Percentiles rank a stretch among this genome's conserved stretches.
phyloP scores from a whole-genome alignment of 352 stramenopile genomes.

The Phytopythium cucurbitacearum region DNA sequence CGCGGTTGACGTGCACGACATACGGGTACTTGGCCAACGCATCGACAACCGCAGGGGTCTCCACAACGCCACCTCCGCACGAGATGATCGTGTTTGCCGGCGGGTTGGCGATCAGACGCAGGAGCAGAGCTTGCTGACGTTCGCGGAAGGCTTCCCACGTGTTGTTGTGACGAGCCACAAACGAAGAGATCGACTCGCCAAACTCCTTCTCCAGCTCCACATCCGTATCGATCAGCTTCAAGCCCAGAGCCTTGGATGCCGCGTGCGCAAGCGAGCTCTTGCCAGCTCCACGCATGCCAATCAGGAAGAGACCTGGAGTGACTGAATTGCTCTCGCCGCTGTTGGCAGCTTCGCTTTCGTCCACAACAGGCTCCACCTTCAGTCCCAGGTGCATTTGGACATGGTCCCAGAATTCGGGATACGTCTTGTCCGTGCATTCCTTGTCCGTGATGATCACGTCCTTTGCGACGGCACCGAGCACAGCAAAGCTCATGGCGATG shows the following conservation, averaged over 20 bases:
- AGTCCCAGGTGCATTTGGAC: slow-evolving; percentile 61
- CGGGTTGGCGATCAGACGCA: slow-evolving; percentile 53
- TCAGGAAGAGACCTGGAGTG: slow-evolving; percentile 63
- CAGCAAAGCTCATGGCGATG: slow-evolving; percentile 98
- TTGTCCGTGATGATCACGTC: slow-evolving; percentile 97
- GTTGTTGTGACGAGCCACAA: slow-evolving; percentile 54
- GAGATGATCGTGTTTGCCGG: slow-evolving; percentile 70
- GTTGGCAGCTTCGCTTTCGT: slow-evolving; percentile 10
- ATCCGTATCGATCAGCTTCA: slow-evolving; percentile 78
- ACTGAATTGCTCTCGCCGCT: slow-evolving; percentile 4
- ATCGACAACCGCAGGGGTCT: slow-evolving; percentile 58
- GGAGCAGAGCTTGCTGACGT: slow-evolving; percentile 52
- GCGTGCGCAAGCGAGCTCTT: slow-evolving; percentile 78
- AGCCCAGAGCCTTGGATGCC: slow-evolving; percentile 35
- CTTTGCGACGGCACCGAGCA: slow-evolving; percentile 87
- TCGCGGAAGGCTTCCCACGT: slow-evolving; percentile 78
- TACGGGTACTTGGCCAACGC: slow-evolving; percentile 61
- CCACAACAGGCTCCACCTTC: slow-evolving; percentile 42
- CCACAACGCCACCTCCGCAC: slow-evolving; percentile 81
- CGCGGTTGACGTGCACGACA: slow-evolving; percentile 67
- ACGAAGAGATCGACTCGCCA: slow-evolving; percentile 60
- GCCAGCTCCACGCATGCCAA: slow-evolving; percentile 85
- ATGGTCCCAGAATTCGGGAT: slow-evolving; percentile 95
- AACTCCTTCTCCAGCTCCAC: slow-evolving; percentile 63
- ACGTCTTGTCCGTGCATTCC: slow-evolving; percentile 97